phyloP scores from a whole-genome alignment of 2,329 filamentous ascomycete genomes.

The Aspergillus quadrilineatus region DNA sequence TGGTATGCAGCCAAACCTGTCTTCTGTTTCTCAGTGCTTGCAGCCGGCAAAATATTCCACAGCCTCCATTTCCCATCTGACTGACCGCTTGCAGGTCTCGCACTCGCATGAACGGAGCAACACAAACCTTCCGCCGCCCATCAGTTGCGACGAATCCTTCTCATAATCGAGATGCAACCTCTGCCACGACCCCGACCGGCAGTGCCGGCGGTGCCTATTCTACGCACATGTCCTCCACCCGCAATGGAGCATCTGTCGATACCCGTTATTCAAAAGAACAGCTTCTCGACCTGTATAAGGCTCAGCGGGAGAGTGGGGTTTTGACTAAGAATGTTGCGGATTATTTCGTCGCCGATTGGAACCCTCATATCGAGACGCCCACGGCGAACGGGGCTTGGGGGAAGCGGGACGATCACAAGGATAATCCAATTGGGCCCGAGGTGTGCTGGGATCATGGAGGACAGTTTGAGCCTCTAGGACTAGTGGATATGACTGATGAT shows the following conservation, averaged over 20 bases:
- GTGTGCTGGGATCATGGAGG: slow-evolving; percentile 84
- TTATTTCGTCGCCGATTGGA: slow-evolving; percentile 75
- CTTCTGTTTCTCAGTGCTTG: not conserved
- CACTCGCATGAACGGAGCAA: slow-evolving; percentile 62
- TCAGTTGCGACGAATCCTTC: slow-evolving; percentile 59
- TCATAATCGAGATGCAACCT: slow-evolving; percentile 44
- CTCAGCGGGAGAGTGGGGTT: slow-evolving; percentile 53
- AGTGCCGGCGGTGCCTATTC: slow-evolving; percentile 55
- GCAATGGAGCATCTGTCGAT: slow-evolving; percentile 56
- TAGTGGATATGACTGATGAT: slow-evolving; percentile 69
- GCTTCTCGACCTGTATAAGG: slow-evolving; percentile 70
- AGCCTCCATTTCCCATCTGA: not conserved
- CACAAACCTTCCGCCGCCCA: slow-evolving; percentile 65
- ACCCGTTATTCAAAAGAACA: slow-evolving; percentile 76
- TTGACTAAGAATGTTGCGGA: slow-evolving; percentile 62
- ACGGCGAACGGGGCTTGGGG: slow-evolving; percentile 67
- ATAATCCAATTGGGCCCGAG: slow-evolving; percentile 75
- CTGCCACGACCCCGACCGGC: slow-evolving; percentile 42
- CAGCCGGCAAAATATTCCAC: slow-evolving; percentile 11
- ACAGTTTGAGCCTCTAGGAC: slow-evolving; percentile 66
- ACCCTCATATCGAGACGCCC: slow-evolving; percentile 70
- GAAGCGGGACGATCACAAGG: slow-evolving; percentile 71
- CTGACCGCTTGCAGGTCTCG: slow-evolving; percentile 52
- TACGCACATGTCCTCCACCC: slow-evolving; percentile 58
- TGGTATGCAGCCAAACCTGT: slow-evolving; percentile 57